A percentile compares a stretch with the other conserved stretches of the same genome.
Conservation (phyloP, 257 asterid genomes). For the Sherardia arvensis region DNA sequence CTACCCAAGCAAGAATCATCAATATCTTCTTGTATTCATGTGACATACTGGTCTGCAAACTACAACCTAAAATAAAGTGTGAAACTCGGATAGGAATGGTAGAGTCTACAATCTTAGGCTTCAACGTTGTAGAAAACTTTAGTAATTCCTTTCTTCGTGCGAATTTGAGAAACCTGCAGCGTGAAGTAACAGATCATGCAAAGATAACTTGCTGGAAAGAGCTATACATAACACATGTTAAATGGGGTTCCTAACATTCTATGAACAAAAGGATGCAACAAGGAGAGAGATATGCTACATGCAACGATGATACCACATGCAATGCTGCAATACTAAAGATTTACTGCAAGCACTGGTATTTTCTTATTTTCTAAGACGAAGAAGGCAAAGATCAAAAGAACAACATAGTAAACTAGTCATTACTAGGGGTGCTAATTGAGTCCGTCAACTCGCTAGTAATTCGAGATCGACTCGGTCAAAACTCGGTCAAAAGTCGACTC, state of each 20-base stretch:
- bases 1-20: too few species aligned
- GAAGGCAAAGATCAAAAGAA: background rate
- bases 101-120: conserved; percentile 9
- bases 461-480: too few species aligned
- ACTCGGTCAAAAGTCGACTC: too few species aligned
- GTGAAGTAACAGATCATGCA: background rate
- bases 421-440: too few species aligned
- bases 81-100: background rate
- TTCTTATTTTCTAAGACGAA: background rate
- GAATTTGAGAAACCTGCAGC: conserved; percentile 77
- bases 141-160: conserved; percentile 58
- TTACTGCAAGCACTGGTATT: background rate
- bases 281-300: too few species aligned
- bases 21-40: background rate
- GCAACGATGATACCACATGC: background rate
- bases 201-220: background rate
- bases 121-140: conserved; percentile 47
- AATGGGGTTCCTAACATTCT: background rate
- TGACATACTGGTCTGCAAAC: background rate
- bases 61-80: too few species aligned
- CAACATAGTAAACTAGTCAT: too few species aligned
- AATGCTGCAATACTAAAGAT: background rate
- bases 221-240: background rate
- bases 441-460: too few species aligned
- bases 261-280: background rate